Evolutionary conservation across 768 basidiomycete genomes (phyloP).

Genomic region (Tylopilus sp.): DNA sequence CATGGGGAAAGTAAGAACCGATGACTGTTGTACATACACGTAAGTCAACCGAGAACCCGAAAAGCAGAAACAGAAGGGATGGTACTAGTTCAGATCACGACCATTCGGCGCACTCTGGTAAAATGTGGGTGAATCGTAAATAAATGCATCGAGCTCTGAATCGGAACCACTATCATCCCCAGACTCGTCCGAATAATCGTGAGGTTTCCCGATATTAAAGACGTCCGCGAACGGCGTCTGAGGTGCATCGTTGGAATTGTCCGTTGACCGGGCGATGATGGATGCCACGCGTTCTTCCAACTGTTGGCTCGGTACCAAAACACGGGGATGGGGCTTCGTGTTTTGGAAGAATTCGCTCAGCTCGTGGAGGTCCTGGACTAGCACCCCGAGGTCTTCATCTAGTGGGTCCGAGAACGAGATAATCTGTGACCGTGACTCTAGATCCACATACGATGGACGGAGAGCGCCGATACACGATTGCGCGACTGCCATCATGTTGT

Average conservation of each 20-base stretch:
- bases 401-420: slow-evolving; percentile 34
- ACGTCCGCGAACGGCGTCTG: slow-evolving; percentile 80
- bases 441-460: slow-evolving; percentile 69
- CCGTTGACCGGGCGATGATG: slow-evolving; percentile 76
- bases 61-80: neutral
- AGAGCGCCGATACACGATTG: slow-evolving; percentile 74
- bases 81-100: slow-evolving; percentile 11
- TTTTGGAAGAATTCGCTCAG: slow-evolving; percentile 71
- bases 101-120: slow-evolving; percentile 49
- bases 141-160: slow-evolving; percentile 51
- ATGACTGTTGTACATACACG: neutral
- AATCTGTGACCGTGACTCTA: slow-evolving; percentile 51
- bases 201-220: slow-evolving; percentile 52
- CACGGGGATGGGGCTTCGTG: slow-evolving; percentile 29
- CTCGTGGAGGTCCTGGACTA: slow-evolving; percentile 76
- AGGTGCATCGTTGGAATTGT: slow-evolving; percentile 51
- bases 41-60: neutral
- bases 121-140: slow-evolving; percentile 53
- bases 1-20: slow-evolving; percentile 1
- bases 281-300: slow-evolving; percentile 78
- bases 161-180: slow-evolving; percentile 41
- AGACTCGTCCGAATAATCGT: slow-evolving; percentile 42
- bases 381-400: slow-evolving; percentile 71
- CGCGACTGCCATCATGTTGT: slow-evolving; percentile 81
- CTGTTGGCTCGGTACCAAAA: slow-evolving; percentile 51